Evolutionary conservation across 176 grass and related monocot genomes (phyloP), one percentile per base, ranked within the genome.

Genomic region (Aegilops sharonensis): DNA sequence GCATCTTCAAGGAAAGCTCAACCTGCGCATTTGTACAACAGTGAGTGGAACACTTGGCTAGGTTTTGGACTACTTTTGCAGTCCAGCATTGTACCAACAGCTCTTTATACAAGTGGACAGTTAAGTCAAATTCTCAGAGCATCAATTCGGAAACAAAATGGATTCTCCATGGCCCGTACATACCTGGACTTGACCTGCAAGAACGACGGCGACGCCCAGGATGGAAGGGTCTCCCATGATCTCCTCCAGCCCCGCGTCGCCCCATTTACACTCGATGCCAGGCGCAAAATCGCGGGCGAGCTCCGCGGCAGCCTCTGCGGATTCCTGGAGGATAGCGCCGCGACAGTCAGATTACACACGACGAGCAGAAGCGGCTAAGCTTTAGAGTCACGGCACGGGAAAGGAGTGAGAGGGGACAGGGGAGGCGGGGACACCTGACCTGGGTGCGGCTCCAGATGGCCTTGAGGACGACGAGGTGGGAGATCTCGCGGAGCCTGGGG

Each of bases 171-270:
- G 81, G 64, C 9, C 35, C 82, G 63, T 9, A 10, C 25, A 20
- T 79, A 98, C 93, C 95, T 98, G 96, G 73, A 95, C 92, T 94
- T 95, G 93, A 11, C 91, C 93, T 76, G 93, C 88, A 72, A 98
- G 93, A 85, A 98, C 92, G 62, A 95, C 75, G 29, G 88, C 96
- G 48, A 98, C 96, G 43, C 88, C 96, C 18, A 84, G 24, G 64
- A 98, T 95, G 32, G 92, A 92, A 75, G 1, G 52, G 70, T 98
- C 93, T 68, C 68, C 78, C 65, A 98, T 91, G 77, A 98, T 98
- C 77, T 98, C 96, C 72, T 95, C 93, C 43, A 98, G 82, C 2
- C 96, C 96, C 0, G 82, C 87, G 32, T 98, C 96, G 71, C 96
- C 96, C 93, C 93, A 98, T 92, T 91, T 98, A 74, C 85, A 86